These are phyloP conservation scores for Theileria parva DNA, from an alignment of 169 alveolate species.

Conservation along the genomic window DNA sequence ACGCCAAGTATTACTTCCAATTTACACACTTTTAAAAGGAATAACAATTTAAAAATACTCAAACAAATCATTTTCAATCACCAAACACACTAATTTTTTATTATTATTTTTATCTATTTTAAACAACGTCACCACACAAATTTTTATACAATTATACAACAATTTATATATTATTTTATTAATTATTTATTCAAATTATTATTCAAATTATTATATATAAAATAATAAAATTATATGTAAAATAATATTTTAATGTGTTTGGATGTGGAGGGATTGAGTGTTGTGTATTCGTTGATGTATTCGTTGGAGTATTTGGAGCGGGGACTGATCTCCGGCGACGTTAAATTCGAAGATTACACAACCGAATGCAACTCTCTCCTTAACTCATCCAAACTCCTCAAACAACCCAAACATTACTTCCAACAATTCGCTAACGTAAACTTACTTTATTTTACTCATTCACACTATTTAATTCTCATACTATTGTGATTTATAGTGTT, in stretches of 20 bases:
- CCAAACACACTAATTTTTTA: too few relatives aligned
- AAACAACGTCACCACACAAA: neutral
- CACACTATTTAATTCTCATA: too few relatives aligned
- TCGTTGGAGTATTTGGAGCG: slow-evolving; percentile 60
- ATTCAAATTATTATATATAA: neutral
- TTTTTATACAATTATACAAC: too few relatives aligned
- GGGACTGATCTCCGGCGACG: slow-evolving; percentile 37
- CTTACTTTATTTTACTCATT: too few relatives aligned
- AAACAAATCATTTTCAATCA: neutral
- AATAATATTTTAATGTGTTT: neutral
- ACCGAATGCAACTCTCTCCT: slow-evolving; percentile 37
- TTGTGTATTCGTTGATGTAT: slow-evolving; percentile 48
- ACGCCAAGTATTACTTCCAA: too few relatives aligned
- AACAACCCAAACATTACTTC: neutral
- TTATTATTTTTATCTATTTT: too few relatives aligned
- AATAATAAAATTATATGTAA: neutral
- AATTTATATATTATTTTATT: too few relatives aligned
- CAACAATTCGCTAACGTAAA: neutral
- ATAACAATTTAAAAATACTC: too few relatives aligned
- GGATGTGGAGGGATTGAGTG: neutral
- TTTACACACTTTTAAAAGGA: too few relatives aligned
- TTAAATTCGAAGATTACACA: slow-evolving; percentile 24
- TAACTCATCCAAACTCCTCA: slow-evolving; percentile 21
- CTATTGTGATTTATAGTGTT: too few relatives aligned
- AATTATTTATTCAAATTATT: too few relatives aligned